A percentile compares a stretch with the other conserved stretches of the same genome.
These are phyloP conservation scores for Lecanicillium sp. DNA, from an alignment of 2,329 filamentous ascomycete genomes.

Conservation along the genomic window DNA sequence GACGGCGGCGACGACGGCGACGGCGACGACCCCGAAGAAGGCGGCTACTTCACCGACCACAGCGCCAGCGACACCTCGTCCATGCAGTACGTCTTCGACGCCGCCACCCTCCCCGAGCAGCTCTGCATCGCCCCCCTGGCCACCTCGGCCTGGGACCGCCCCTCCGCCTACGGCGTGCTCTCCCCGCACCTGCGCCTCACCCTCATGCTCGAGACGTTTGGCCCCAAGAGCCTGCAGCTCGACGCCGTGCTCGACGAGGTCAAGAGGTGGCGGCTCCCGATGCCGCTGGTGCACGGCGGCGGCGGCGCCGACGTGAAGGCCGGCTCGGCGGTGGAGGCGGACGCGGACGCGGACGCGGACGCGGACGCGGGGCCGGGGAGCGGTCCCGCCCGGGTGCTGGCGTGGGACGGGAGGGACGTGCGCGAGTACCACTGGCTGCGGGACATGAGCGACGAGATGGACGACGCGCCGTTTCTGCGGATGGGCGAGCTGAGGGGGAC, in stretches of 20 bases:
- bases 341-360: not conserved
- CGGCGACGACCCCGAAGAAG: not conserved
- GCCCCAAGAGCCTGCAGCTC: constrained; percentile 11
- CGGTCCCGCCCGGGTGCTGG: too few relatives aligned
- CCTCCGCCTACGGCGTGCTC: constrained; percentile 2
- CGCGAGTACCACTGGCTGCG: constrained; percentile 3
- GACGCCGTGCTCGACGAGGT: constrained; percentile 4
- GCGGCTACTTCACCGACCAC: constrained; percentile 10
- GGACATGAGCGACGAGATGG: not conserved
- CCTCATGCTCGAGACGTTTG: constrained; percentile 10
- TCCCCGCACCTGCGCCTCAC: constrained; percentile 5
- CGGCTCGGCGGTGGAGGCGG: not conserved
- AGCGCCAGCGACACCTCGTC: constrained; percentile 2
- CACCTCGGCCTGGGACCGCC: constrained; percentile 1
- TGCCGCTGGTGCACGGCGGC: not conserved
- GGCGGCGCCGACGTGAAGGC: not conserved
- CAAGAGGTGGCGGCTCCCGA: constrained; percentile 4
- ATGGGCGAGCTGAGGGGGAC: constrained; percentile 5
- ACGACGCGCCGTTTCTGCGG: not conserved
- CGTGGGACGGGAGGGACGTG: constrained; percentile 5
- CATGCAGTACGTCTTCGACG: not conserved
- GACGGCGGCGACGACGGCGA: not conserved
- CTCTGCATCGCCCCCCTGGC: not conserved
- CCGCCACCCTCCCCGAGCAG: constrained; percentile 1
- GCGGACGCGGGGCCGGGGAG: too few relatives aligned